Evolutionary conservation across 306 rosid genomes (phyloP), one percentile per base, ranked within the genome.

Genomic region (Prunus fruticosa): DNA sequence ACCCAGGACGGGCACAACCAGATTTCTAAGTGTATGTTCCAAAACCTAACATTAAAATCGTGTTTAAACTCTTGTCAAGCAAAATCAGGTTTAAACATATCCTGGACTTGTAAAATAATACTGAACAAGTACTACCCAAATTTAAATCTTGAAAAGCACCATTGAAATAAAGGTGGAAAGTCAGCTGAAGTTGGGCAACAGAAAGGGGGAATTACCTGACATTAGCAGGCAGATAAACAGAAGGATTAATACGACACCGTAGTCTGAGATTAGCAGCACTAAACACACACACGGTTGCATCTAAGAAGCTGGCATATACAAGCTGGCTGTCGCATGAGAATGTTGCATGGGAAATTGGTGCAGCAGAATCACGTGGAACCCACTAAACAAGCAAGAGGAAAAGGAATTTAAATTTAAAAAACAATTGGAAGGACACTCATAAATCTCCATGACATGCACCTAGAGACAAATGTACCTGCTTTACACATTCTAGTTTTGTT

Each of bases 301-400:
- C 97, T 82, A 95, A 83, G 67, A 95, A 92, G 89, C 97, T 86
- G 84, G 97, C 97, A 79, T 88, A 90, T 78, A 95, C 77, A 70
- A 95, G 87, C 87, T 89, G 97, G 81, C 99, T 92, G 87, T 95
- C 97, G 49, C 98, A 94, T 22, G 98, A 94, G 92, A 94, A 94
- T 63, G 97, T 90, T 64, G 97, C 98, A 78, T 93, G 96, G 15
- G 98, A 92, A 78, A 95, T 92, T 51, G 93, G 97, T n/a, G 97
- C 97, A 5, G 89, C 69, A 43, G 96, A 85, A 50, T 94, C 96
- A 62, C 91, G 86, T 57, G 91, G 87, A 79, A 50, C 69, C 97
- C 97, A 95, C 97, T 95, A 67, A 60, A 85, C 77, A 71, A 64
- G 12, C 49, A 77, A 69, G 79, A 81, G 71, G 57, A 50, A 84